Evolutionary conservation across 805 yeast genomes (phyloP).

Genomic region (Candida yuanshanica): DNA sequence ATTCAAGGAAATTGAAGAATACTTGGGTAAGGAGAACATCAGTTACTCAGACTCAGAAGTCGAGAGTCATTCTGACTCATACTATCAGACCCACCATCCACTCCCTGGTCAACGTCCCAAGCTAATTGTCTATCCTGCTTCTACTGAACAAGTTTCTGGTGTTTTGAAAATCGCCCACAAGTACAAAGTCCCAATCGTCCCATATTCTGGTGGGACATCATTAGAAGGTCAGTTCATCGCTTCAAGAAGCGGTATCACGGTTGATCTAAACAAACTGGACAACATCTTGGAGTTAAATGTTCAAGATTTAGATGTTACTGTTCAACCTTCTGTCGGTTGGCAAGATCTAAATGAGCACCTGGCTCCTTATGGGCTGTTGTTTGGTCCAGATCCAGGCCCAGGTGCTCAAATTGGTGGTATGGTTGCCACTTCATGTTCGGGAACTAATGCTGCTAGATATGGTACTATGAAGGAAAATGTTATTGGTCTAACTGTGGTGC

Average conservation of each 20-base stretch:
- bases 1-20: constrained; percentile 32
- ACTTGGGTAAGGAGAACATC: constrained; percentile 33
- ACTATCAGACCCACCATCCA: constrained; percentile 61
- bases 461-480: constrained; percentile 80
- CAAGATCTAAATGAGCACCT: constrained; percentile 55
- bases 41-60: constrained; percentile 35
- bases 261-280: constrained; percentile 60
- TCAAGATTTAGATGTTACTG: constrained; percentile 63
- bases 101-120: constrained; percentile 50
- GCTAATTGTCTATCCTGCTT: constrained; percentile 54
- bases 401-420: constrained; percentile 79
- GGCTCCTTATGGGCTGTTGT: constrained; percentile 44
- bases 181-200: constrained; percentile 64
- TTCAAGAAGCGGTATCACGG: constrained; percentile 60
- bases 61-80: constrained; percentile 52
- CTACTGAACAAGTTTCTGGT: constrained; percentile 61
- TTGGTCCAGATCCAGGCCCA: constrained; percentile 79
- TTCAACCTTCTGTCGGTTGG: constrained; percentile 81
- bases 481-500: constrained; percentile 61
- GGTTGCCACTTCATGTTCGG: constrained; percentile 74
- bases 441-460: constrained; percentile 71
- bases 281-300: constrained; percentile 49
- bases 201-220: constrained; percentile 74
- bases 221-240: constrained; percentile 78
- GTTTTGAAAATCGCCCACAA: constrained; percentile 58